Conservation (phyloP, 2,329 filamentous ascomycete species). For the Fusarium udum region DNA sequence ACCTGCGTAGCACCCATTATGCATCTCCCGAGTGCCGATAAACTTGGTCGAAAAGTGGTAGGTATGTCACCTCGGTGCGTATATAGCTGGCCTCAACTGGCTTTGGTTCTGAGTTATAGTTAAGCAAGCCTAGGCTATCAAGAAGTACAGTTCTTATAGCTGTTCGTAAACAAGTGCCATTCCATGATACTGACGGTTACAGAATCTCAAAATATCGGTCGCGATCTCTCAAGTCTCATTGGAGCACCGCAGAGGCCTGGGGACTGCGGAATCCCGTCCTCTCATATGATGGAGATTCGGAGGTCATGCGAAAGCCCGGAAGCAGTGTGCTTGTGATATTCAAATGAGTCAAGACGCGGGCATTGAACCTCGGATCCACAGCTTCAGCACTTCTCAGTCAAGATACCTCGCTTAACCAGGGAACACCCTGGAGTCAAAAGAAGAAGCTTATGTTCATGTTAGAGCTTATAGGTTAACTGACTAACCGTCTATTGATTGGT, state of each 20-base stretch:
- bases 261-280: too few relatives aligned
- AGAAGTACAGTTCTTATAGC: background rate
- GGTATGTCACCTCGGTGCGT: too few relatives aligned
- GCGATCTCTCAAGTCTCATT: background rate
- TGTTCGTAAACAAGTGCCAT: background rate
- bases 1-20: background rate
- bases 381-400: background rate
- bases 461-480: background rate
- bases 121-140: background rate
- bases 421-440: rapidly evolving
- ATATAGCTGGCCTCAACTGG: too few relatives aligned
- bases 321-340: background rate
- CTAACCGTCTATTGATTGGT: background rate
- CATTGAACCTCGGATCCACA: background rate
- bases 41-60: too few relatives aligned
- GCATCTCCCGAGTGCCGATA: too few relatives aligned
- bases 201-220: background rate
- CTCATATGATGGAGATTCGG: too few relatives aligned
- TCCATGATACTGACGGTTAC: background rate
- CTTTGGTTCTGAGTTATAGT: background rate
- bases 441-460: background rate
- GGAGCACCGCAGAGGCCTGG: background rate
- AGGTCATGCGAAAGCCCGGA: background rate
- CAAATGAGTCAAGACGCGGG: background rate
- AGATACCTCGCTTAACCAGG: background rate